These are phyloP conservation scores for Aspergillus sp. DNA, from an alignment of 2,329 filamentous ascomycete genomes.

Conservation along the genomic window DNA sequence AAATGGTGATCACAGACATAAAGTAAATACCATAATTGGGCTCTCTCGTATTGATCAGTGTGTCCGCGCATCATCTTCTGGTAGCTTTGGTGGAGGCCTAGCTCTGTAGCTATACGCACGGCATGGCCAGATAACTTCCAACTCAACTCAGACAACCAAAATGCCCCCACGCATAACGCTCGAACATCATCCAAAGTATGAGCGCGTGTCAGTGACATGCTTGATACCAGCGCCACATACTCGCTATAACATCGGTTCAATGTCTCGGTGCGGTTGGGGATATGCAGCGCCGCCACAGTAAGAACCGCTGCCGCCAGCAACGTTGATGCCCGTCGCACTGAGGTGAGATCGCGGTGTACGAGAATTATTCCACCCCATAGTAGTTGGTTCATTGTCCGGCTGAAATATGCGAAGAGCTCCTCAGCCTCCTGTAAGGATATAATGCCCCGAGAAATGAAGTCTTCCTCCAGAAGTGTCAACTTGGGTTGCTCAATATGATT, in stretches of 20 bases:
- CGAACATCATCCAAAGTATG: constrained; percentile 60
- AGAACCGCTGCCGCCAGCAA: constrained; percentile 57
- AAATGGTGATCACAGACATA: constrained; percentile 69
- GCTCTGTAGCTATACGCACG: constrained; percentile 58
- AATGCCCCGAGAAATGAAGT: constrained; percentile 53
- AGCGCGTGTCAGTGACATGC: constrained; percentile 58
- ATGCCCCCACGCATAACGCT: constrained; percentile 60
- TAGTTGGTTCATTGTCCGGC: constrained; percentile 51
- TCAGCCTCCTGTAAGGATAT: constrained; percentile 52
- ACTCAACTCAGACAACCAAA: constrained; percentile 63
- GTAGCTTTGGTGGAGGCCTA: constrained; percentile 57
- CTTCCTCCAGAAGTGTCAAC: constrained; percentile 43
- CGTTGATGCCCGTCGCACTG: constrained; percentile 55
- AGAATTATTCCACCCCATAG: constrained; percentile 55
- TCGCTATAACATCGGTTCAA: constrained; percentile 58
- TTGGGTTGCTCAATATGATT: constrained; percentile 39
- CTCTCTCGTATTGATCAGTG: constrained; percentile 53
- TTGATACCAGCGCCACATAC: constrained; percentile 57
- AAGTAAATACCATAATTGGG: constrained; percentile 62
- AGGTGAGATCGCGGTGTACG: constrained; percentile 51
- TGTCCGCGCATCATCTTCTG: constrained; percentile 51
- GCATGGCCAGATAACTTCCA: constrained; percentile 63
- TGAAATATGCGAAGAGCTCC: constrained; percentile 53
- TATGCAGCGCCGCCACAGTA: constrained; percentile 59
- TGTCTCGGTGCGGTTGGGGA: constrained; percentile 53